Evolutionary conservation across 352 stramenopile genomes (phyloP).

Genomic region (Phytopythium cucurbitacearum): DNA sequence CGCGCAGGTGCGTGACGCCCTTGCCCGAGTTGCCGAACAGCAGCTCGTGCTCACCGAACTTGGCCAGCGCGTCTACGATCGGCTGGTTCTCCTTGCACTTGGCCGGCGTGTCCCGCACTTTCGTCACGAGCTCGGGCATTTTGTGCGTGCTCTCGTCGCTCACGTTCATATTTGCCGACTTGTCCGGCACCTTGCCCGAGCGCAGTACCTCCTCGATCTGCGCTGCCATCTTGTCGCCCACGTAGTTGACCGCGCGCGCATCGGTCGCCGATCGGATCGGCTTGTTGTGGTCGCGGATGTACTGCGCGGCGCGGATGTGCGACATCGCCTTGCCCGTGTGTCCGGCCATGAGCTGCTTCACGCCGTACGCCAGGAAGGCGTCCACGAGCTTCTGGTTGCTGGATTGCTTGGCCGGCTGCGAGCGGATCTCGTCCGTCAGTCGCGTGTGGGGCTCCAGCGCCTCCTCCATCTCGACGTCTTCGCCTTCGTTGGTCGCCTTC

Average conservation of each 20-base stretch:
- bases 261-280: slow-evolving; percentile 42
- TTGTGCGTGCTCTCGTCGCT: slow-evolving; percentile 39
- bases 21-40: slow-evolving; percentile 70
- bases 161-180: slow-evolving; percentile 39
- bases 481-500: neutral
- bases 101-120: slow-evolving; percentile 36
- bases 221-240: slow-evolving; percentile 49
- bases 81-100: slow-evolving; percentile 59
- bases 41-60: slow-evolving; percentile 69
- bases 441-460: slow-evolving; percentile 49
- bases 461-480: slow-evolving; percentile 17
- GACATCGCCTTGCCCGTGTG: slow-evolving; percentile 75
- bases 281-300: slow-evolving; percentile 49
- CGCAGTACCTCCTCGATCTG: slow-evolving; percentile 60
- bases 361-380: slow-evolving; percentile 61
- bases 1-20: slow-evolving; percentile 60
- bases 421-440: slow-evolving; percentile 49
- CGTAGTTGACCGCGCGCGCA: slow-evolving; percentile 33
- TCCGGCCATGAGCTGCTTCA: slow-evolving; percentile 45
- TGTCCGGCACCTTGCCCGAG: slow-evolving; percentile 49
- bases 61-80: slow-evolving; percentile 55
- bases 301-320: slow-evolving; percentile 56
- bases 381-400: slow-evolving; percentile 79
- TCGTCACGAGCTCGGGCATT: slow-evolving; percentile 35
- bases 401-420: slow-evolving; percentile 29